Percentiles rank a stretch among this genome's conserved stretches.
phyloP scores from a whole-genome alignment of 495 filamentous ascomycete species.

The Penicillium robsamsonii region DNA sequence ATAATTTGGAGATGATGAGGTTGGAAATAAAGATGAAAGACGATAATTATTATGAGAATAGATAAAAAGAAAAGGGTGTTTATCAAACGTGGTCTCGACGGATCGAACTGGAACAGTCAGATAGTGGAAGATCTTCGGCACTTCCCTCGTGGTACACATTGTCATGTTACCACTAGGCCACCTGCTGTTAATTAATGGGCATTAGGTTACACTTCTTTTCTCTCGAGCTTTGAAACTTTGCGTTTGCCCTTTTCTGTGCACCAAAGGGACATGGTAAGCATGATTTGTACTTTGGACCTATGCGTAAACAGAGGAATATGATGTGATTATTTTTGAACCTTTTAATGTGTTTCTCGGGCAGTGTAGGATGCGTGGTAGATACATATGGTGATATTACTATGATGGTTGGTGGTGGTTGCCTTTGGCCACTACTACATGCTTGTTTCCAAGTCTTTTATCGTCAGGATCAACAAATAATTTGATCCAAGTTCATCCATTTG shows the following conservation, averaged over 20 bases:
- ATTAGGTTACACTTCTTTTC: neutral
- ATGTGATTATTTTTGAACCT: neutral
- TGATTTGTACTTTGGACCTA: neutral
- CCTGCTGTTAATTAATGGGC: neutral
- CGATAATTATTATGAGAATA: neutral
- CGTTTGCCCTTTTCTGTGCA: neutral
- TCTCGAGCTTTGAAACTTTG: neutral
- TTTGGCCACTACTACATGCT: neutral
- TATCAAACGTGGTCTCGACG: neutral
- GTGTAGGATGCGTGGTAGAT: neutral
- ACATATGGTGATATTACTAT: neutral
- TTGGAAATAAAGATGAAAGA: neutral
- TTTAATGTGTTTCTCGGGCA: neutral
- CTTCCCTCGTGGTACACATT: constrained; percentile 6
- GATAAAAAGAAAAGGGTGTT: neutral
- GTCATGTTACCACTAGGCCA: constrained; percentile 2
- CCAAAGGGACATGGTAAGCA: neutral
- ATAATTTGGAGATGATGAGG: neutral
- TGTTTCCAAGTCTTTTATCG: neutral
- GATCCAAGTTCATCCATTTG: no score
- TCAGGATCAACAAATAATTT: neutral
- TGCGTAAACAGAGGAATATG: neutral
- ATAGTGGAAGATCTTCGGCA: constrained; percentile 4
- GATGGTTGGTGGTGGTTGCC: neutral
- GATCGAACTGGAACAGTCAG: neutral